Base-by-base conservation (phyloP, 306 rosid species). In the Sphenostylis stenocarpa region DNA sequence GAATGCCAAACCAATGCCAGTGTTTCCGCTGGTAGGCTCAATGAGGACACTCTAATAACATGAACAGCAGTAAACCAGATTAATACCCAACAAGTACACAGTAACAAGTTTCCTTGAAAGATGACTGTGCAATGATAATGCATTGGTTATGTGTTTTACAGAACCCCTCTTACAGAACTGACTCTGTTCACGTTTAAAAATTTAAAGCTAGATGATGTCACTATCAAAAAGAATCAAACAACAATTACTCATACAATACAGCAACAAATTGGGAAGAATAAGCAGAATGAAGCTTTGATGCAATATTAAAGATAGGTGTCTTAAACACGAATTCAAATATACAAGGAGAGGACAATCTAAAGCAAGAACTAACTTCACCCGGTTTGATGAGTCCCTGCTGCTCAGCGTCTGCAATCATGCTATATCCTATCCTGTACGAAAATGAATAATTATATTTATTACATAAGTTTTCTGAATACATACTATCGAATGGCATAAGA, bases 1-100 rank as follows among this genome's bases (percentile, higher is more conserved):
- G 87, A 93, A 93, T 19, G 96, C 97, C 89, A 93, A 84, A 4
- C 96, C 97, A 66, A 90, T 93, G 85, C 96, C 97, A 67, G 97
- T 93, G 84, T 93, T 93, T 41, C 97, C 96, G 8, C 97, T 93
- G 21, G 97, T 93, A 71, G 97, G 94, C 86, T 93, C 97, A 77
- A 93, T 80, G 66, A 93, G 85, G 75, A 89, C 84, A 81, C 96
- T 93, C 97, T 93, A 83, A 60, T 78, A 76, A 33, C 53, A 85
- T 19, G 82, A 68, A 60, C 24, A 49, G 20, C 52, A 78, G 45
- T 21, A 76, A 36, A 41, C 58, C 56, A 48, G 20, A 51, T 77
- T 70, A 75, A 26, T 60, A 21, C 73, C 66, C 24, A 17, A 67
- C 24, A 17, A 67, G 69, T 55, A 77, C 7, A 17, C 43, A 41